Base-by-base conservation (phyloP, 306 rosid species). In the Psophocarpus tetragonolobus region DNA sequence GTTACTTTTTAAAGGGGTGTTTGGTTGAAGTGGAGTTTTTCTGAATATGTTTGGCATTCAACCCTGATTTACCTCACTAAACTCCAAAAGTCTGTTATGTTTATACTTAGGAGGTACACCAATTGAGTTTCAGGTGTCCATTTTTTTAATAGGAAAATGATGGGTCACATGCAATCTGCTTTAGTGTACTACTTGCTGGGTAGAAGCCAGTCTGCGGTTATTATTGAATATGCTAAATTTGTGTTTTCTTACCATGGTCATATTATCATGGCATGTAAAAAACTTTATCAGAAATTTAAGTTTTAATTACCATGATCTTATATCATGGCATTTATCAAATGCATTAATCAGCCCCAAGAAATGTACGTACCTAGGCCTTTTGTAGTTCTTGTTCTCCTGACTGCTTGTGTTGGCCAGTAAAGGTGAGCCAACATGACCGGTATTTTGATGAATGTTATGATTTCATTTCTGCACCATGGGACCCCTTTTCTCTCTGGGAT, bases 271-370 rank as follows among this genome's bases (percentile, higher is more conserved):
- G 42, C 21, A 15, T 23, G 50, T 32, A 60, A 56, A 24, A 10
- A 9, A 23, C 29, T 54, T 32, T 41, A 36, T 71, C 21, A 26
- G 4, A 54, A 45, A 15, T 67, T 54, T 42, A 33, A 47, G 57
- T 50, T 62, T 79, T 29, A 45, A 3, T 62, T 12, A 39, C 57
- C 54, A 57, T 80, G 60, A 68, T 70, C 42, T 51, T 58, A 54
- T 68, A 42, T 54, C 30, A 14, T 51, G n/a, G 35, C 6, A 11
- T 24, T 47, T 56, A 50, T 72, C n/a, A 35, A 21, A 38, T 47
- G 38, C 48, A 60, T 68, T 67, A 18, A 2, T 5, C 39, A 39
- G 33, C 48, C 39, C 68, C 2, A 53, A 42, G 69, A 56, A 20
- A 42, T 53, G 71, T 42, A 41, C 26, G 48, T 45, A 12, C 0